phyloP scores from a whole-genome alignment of 257 asterid genomes.

The Petunia secreta region DNA sequence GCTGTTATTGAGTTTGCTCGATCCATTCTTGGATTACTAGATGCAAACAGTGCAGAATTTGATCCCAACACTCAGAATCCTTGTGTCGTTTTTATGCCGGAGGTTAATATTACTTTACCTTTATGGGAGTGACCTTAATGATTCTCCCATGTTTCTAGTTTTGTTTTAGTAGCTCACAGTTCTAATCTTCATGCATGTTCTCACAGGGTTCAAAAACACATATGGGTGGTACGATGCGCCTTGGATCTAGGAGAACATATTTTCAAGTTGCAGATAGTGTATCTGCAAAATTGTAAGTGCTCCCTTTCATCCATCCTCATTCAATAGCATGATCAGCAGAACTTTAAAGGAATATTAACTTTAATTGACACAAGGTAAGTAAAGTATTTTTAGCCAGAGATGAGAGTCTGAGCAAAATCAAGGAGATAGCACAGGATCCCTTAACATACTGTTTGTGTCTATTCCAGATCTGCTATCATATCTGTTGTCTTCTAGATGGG shows the following conservation, averaged over 20 bases:
- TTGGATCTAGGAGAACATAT: constrained; percentile 79
- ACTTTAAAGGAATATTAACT: neutral
- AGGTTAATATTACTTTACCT: constrained; percentile 35
- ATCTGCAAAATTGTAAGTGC: constrained; percentile 63
- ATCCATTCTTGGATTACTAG: constrained; percentile 39
- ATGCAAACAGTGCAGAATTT: constrained; percentile 48
- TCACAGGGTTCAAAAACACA: constrained; percentile 76
- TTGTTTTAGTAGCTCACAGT: neutral
- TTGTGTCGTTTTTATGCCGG: constrained; percentile 56
- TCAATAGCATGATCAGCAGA: neutral
- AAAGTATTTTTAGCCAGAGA: neutral
- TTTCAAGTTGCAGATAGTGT: constrained; percentile 51
- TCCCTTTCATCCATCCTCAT: constrained; percentile 23
- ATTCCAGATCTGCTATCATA: neutral
- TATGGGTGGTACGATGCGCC: constrained; percentile 92
- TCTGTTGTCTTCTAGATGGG: constrained; percentile 3
- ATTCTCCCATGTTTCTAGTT: constrained; percentile 4
- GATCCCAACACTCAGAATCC: constrained; percentile 48
- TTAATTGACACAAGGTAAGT: neutral
- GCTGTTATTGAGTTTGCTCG: constrained; percentile 53
- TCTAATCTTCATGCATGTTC: constrained; percentile 30
- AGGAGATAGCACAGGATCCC: neutral
- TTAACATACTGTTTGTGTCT: neutral
- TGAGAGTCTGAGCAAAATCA: neutral
- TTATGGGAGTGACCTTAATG: neutral